Base-by-base conservation (phyloP, 2,329 filamentous ascomycete species). In the Diaporthe aspalathi region DNA sequence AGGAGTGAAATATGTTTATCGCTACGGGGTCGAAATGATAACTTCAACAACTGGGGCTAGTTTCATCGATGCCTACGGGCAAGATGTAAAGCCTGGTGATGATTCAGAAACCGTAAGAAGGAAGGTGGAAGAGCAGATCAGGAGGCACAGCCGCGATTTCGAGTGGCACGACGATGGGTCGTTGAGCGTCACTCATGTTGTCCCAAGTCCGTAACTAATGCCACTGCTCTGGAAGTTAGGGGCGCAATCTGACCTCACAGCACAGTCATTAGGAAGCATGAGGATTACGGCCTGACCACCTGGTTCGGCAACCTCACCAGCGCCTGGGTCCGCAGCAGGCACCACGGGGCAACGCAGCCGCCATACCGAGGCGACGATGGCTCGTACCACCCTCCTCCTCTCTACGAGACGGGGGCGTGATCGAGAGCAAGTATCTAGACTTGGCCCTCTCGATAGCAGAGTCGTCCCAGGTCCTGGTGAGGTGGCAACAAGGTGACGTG, bases 301-400 rank as follows among this genome's bases (percentile, higher is more conserved):
- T 81, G 77, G 73, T 81, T 81, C 53, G 80, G 79, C 8, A 80
- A 80, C 62, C 71, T 81, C n/a, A 80, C 80, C 9, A 79, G 76
- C 20, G 79, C 79, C 2, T 81, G 79, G 79, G 79, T 78, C 5
- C 76, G 78, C 16, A 80, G 78, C 57, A 75, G 68, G 20, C 75
- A 78, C 38, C 79, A 80, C 62, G 78, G 79, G 17, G 79, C 78
- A 38, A 81, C 79, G 1, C 72, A 75, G 24, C 74, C 76, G 12
- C 78, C 79, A 0, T 79, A 79, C 67, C 75, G 73, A 20, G 78
- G 78, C 5, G 78, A 80, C 50, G 78, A 81, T 50, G 76, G 71
- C n/a, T 79, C 77, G 2, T 81, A 81, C 35, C 79, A 81, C 52
- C 78, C 79, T 5, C 79, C 78, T 20, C 79, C 78, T 0, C 72